Evolutionary conservation across 192 early-diverging fungal genomes (phyloP), one percentile per base, ranked within the genome.

Genomic region (Entrophospora sp.): DNA sequence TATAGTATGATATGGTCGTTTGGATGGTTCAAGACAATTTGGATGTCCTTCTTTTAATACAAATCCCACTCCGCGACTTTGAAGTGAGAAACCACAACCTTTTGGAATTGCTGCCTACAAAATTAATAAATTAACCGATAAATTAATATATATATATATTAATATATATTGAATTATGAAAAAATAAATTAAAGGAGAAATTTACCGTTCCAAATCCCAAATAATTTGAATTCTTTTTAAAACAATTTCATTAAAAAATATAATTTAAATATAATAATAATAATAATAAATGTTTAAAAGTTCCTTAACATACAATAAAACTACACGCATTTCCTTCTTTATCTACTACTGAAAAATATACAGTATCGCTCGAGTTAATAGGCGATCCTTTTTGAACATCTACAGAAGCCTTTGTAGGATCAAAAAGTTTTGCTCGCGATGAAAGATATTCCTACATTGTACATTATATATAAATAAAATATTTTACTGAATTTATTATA

Each of bases 1-100:
- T 46, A 91, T 90, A 4, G 90, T 91, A 76, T 91, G 90, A 66
- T 85, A 90, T 0, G 90, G 86, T 7, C 90, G 75, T 69, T 91
- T 91, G 16, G 56, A 35, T 7, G 86, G 85, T 40, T 62, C 85
- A 31, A 91, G 73, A 27, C 79, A 71, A 66, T 91, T 91, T 6
- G 87, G 77, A 69, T 84, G 79, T 2, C 35, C 61, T 31, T 79
- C 75, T 32, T 84, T 78, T 42, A 89, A 58, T 22, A 77, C 68
- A 71, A 91, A 91, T 59, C 83, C 80, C 36, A 75, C 66, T 0
- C 88, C 90, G 18, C 90, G 79, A 62, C 82, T 81, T 42, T 91
- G 90, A 24, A 91, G 72, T 5, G 79, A 69, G 61, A 91, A 79
- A 3, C 88, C 90, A 61, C 77, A 85, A 4, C 76, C 81, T 31